A percentile compares a stretch with the other conserved stretches of the same genome.
Conservation (phyloP, 2,329 filamentous ascomycete species). For the Colletotrichum sp. region DNA sequence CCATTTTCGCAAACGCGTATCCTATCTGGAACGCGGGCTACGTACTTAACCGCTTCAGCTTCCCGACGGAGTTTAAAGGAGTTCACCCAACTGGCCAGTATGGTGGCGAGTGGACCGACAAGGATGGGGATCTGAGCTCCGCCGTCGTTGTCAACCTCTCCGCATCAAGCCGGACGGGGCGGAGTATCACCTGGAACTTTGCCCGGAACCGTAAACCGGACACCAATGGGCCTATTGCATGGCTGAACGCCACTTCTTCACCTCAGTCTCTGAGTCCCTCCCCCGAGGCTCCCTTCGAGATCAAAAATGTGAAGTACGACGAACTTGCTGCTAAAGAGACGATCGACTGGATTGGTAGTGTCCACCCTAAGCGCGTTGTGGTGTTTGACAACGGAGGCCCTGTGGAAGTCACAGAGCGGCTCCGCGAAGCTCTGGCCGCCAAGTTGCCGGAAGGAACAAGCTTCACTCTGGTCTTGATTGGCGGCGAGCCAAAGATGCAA, state of each 20-base stretch:
- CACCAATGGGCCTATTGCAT: conserved; percentile 22
- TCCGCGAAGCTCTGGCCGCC: background rate
- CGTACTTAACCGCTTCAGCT: conserved; percentile 35
- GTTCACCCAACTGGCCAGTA: conserved; percentile 23
- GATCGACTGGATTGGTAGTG: conserved; percentile 12
- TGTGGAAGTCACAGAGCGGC: background rate
- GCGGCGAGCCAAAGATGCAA: background rate
- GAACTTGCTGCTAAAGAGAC: background rate
- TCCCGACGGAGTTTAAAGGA: conserved; percentile 28
- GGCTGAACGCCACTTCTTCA: conserved; percentile 32
- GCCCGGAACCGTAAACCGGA: conserved; percentile 17
- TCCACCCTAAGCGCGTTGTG: conserved; percentile 22
- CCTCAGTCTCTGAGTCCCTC: conserved; percentile 1
- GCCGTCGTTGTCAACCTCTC: conserved; percentile 36
- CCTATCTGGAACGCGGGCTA: conserved; percentile 31
- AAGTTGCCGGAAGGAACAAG: background rate
- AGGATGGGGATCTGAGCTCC: conserved; percentile 35
- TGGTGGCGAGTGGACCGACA: conserved; percentile 28
- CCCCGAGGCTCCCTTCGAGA: background rate
- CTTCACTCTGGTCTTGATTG: background rate
- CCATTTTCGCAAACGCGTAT: conserved; percentile 20
- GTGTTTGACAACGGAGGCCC: conserved; percentile 26
- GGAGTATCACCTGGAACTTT: conserved; percentile 30
- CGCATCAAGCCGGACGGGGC: conserved; percentile 34
- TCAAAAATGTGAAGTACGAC: conserved; percentile 17